phyloP scores from a whole-genome alignment of 768 basidiomycete genomes.

The Tricholomella constricta region DNA sequence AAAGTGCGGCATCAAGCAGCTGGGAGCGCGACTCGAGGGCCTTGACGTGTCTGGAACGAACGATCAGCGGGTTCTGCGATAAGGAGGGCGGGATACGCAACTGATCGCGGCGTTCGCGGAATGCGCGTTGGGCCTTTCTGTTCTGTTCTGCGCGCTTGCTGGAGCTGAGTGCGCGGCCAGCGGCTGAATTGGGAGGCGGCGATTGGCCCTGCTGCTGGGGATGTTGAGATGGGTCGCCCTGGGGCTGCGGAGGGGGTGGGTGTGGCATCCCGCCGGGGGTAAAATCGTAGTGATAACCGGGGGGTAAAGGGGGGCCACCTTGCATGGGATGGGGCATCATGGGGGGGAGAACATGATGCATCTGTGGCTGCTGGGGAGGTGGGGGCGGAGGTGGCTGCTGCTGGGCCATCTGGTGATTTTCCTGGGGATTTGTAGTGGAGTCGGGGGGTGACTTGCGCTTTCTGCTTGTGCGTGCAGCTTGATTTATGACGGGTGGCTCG shows the following conservation, averaged over 20 bases:
- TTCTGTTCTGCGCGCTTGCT: slow-evolving; percentile 94
- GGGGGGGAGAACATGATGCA: slow-evolving; percentile 57
- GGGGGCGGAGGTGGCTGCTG: slow-evolving; percentile 30
- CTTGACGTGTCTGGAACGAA: slow-evolving; percentile 71
- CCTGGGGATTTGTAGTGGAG: slow-evolving; percentile 26
- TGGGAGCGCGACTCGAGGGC: slow-evolving; percentile 84
- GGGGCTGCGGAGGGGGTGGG: slow-evolving; percentile 14
- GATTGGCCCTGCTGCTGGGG: slow-evolving; percentile 31
- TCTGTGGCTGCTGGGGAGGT: slow-evolving; percentile 32
- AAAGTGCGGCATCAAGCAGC: slow-evolving; percentile 81
- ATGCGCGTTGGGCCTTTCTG: slow-evolving; percentile 90
- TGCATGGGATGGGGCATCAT: slow-evolving; percentile 53
- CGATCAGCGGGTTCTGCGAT: slow-evolving; percentile 6
- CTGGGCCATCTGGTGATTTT: slow-evolving; percentile 29
- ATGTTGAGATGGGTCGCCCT: slow-evolving; percentile 27
- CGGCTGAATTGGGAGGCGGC: slow-evolving; percentile 27
- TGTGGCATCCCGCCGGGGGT: slow-evolving; percentile 54
- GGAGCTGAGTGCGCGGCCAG: slow-evolving; percentile 65
- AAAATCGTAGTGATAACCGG: slow-evolving; percentile 57
- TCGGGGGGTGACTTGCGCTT: slow-evolving; percentile 69
- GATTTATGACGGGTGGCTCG: slow-evolving; percentile 49
- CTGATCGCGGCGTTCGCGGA: slow-evolving; percentile 89
- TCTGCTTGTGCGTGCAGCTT: slow-evolving; percentile 45
- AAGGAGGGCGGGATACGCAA: slow-evolving; percentile 39
- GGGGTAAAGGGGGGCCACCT: slow-evolving; percentile 41